phyloP scores from a whole-genome alignment of 805 yeast species.

The Ogataea pignaliae region DNA sequence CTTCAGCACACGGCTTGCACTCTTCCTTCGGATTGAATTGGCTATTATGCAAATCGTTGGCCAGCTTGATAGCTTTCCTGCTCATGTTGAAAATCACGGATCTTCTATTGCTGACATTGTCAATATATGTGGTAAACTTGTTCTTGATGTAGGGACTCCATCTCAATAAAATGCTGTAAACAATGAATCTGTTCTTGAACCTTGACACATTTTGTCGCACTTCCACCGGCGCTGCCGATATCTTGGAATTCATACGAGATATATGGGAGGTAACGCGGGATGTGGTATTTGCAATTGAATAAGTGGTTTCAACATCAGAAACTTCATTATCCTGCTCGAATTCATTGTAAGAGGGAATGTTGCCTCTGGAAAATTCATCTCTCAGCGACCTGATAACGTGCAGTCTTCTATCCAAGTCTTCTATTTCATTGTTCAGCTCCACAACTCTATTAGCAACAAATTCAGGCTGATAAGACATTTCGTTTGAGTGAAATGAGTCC shows the following conservation, averaged over 20 bases:
- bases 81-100: constrained; percentile 27
- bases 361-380: constrained; percentile 23
- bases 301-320: constrained; percentile 17
- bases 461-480: constrained; percentile 2
- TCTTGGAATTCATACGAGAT: constrained; percentile 13
- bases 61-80: constrained; percentile 28
- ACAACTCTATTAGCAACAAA: constrained; percentile 10
- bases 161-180: constrained; percentile 68
- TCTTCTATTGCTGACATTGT: constrained; percentile 23
- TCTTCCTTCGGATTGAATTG: constrained; percentile 5
- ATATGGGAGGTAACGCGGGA: constrained; percentile 11
- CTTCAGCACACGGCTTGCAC: constrained; percentile 4
- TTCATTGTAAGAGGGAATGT: constrained; percentile 24
- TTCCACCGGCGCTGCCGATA: constrained; percentile 20
- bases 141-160: constrained; percentile 74
- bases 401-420: constrained; percentile 29
- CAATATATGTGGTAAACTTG: constrained; percentile 53
- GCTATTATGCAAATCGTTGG: constrained; percentile 21
- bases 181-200: constrained; percentile 59
- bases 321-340: constrained; percentile 17
- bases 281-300: constrained; percentile 9
- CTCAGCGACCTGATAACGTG: constrained; percentile 20
- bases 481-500: constrained; percentile 14
- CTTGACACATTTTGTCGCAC: constrained; percentile 31
- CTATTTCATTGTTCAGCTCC: constrained; percentile 23